A percentile compares a stretch with the other conserved stretches of the same genome.
These are phyloP conservation scores for Fistulinella prunicolor DNA, from an alignment of 768 basidiomycete species.

Conservation along the genomic window DNA sequence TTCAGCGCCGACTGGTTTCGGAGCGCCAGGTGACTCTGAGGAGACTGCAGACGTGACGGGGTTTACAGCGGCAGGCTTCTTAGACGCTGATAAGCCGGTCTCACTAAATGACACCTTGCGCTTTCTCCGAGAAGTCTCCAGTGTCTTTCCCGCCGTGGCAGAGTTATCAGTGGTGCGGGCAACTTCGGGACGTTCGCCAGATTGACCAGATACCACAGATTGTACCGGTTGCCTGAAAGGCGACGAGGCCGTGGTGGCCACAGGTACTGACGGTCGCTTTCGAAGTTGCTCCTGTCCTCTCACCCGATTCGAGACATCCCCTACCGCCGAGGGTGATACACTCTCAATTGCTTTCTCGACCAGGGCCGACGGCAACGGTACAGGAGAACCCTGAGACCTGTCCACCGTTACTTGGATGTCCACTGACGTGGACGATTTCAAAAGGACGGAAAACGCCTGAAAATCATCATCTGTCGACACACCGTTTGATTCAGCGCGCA, in stretches of 20 bases:
- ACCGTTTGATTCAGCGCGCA: background rate
- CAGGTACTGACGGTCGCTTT: background rate
- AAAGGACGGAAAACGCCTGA: conserved; percentile 59
- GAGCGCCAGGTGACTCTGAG: background rate
- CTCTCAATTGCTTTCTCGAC: background rate
- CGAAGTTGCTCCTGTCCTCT: no score
- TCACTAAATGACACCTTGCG: conserved; percentile 21
- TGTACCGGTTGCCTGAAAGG: background rate
- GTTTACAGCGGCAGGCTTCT: conserved; percentile 5
- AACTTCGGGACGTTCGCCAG: background rate
- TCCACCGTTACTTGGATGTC: conserved; percentile 36
- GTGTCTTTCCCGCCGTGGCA: background rate
- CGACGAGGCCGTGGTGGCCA: no score
- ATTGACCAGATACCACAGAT: background rate
- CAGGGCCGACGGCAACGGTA: background rate
- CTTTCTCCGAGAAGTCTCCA: conserved; percentile 21
- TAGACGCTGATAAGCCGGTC: background rate
- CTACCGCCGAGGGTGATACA: no score
- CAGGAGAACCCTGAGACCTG: background rate
- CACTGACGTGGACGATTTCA: conserved; percentile 36
- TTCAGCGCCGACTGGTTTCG: background rate
- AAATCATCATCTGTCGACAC: conserved; percentile 67
- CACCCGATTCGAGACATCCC: no score
- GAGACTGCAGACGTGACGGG: background rate
- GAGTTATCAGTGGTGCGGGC: background rate